phyloP scores from a whole-genome alignment of 2,329 filamentous ascomycete genomes.

The Cladosporium sp. region DNA sequence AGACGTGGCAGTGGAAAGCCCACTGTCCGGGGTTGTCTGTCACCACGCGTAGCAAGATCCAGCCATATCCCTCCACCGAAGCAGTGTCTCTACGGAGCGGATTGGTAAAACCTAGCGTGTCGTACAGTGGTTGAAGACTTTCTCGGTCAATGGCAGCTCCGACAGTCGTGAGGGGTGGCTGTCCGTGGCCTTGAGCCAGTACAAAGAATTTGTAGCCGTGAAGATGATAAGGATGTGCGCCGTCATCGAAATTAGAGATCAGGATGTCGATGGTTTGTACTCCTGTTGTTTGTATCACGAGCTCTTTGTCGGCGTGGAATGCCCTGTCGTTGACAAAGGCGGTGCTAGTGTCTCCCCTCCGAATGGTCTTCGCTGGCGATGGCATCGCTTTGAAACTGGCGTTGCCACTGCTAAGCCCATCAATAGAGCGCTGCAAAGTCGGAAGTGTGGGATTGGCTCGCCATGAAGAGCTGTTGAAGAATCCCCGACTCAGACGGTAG shows the following conservation, averaged over 20 bases:
- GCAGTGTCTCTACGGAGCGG: slow-evolving; percentile 51
- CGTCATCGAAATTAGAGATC: slow-evolving; percentile 34
- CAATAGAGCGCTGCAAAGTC: slow-evolving; percentile 48
- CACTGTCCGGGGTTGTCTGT: slow-evolving; percentile 57
- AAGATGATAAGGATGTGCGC: slow-evolving; percentile 33
- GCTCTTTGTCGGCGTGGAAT: slow-evolving; percentile 27
- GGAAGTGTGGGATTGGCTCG: slow-evolving; percentile 47
- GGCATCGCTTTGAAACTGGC: slow-evolving; percentile 19
- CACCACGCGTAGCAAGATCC: slow-evolving; percentile 52
- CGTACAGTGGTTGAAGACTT: slow-evolving; percentile 28
- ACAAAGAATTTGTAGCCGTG: slow-evolving; percentile 36
- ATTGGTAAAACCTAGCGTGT: slow-evolving; percentile 35
- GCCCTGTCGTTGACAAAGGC: slow-evolving; percentile 29
- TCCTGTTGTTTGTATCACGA: slow-evolving; percentile 35
- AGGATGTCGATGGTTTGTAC: slow-evolving; percentile 35
- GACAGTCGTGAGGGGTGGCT: slow-evolving; percentile 24
- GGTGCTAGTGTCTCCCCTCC: neutral
- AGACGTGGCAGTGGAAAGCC: slow-evolving; percentile 57
- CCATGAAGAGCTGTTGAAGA: slow-evolving; percentile 56
- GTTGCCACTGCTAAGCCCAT: slow-evolving; percentile 37
- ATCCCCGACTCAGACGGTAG: slow-evolving; percentile 56
- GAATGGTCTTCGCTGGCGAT: neutral
- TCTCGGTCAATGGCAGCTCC: slow-evolving; percentile 21
- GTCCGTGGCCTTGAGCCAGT: slow-evolving; percentile 33
- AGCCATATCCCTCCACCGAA: slow-evolving; percentile 52